These are phyloP conservation scores for Dalechampia spathulata DNA, from an alignment of 441 rosid species.

Conservation along the genomic window DNA sequence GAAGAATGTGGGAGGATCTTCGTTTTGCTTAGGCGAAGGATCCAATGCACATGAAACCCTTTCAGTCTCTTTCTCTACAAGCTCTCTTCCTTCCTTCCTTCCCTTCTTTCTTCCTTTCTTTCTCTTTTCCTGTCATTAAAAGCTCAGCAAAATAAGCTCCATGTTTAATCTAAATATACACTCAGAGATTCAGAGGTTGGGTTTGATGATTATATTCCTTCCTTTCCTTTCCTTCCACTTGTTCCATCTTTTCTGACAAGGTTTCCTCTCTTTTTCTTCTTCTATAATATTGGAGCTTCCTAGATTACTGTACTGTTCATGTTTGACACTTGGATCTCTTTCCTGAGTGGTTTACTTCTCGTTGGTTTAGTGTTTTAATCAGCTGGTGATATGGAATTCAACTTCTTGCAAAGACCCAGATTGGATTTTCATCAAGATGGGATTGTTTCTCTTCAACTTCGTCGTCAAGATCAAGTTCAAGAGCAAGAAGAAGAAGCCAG, in stretches of 20 bases:
- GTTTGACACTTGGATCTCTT: slow-evolving; percentile 1
- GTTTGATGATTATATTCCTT: slow-evolving; percentile 9
- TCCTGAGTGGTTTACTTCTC: slow-evolving; percentile 13
- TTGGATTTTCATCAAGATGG: slow-evolving; percentile 14
- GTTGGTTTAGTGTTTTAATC: too few species aligned
- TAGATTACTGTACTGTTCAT: slow-evolving; percentile 4
- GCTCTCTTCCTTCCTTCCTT: neutral
- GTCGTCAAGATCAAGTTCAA: neutral
- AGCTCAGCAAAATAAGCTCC: too few species aligned
- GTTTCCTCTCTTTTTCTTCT: neutral
- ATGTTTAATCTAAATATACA: too few species aligned
- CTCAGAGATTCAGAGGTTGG: neutral
- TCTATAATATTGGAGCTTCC: too few species aligned
- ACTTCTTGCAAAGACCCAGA: slow-evolving; percentile 9
- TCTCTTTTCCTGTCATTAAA: too few species aligned
- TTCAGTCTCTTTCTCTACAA: slow-evolving; percentile 3
- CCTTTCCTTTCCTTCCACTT: neutral
- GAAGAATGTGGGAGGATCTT: slow-evolving; percentile 28
- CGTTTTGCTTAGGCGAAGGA: slow-evolving; percentile 27
- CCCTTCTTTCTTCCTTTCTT: slow-evolving; percentile 4
- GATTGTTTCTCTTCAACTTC: neutral
- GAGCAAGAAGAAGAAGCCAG: neutral
- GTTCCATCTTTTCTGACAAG: too few species aligned
- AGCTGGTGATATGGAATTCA: slow-evolving; percentile 22
- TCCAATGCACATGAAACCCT: slow-evolving; percentile 24